A percentile compares a stretch with the other conserved stretches of the same genome.
These are phyloP conservation scores for Friedmanniomyces simplex DNA, from an alignment of 495 filamentous ascomycete genomes.

Conservation along the genomic window DNA sequence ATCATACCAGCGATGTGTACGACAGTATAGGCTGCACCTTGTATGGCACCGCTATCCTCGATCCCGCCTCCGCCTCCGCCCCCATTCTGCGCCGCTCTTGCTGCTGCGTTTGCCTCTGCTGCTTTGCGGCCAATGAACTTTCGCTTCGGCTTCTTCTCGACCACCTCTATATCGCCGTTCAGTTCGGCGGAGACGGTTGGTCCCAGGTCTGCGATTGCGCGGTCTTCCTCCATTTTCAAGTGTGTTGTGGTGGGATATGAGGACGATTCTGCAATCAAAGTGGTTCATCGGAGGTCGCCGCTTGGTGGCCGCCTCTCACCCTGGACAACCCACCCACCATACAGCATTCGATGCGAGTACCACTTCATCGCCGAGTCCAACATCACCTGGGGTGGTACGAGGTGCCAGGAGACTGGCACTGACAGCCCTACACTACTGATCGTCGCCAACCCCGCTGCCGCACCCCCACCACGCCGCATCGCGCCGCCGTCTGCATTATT, in stretches of 20 bases:
- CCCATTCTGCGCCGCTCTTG: conserved; percentile 17
- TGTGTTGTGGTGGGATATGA: background rate
- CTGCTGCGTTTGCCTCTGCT: conserved; percentile 25
- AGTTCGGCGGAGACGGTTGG: conserved; percentile 21
- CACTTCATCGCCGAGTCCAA: too few relatives aligned
- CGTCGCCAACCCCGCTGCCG: too few relatives aligned
- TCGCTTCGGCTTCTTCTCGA: conserved; percentile 30
- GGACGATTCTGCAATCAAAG: too few relatives aligned
- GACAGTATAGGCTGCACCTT: conserved; percentile 25
- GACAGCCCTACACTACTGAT: too few relatives aligned
- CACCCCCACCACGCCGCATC: too few relatives aligned
- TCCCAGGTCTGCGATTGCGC: conserved; percentile 28
- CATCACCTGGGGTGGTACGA: too few relatives aligned
- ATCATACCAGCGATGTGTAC: background rate
- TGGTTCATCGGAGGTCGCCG: too few relatives aligned
- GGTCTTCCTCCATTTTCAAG: conserved; percentile 30
- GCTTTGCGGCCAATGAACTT: conserved; percentile 32
- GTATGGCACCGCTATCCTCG: conserved; percentile 33
- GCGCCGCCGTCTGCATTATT: background rate
- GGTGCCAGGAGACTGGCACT: too few relatives aligned
- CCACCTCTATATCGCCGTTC: conserved; percentile 21
- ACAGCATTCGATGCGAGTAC: too few relatives aligned
- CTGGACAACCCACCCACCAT: too few relatives aligned
- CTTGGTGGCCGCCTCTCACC: too few relatives aligned
- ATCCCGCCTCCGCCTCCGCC: conserved; percentile 29